These are phyloP conservation scores for Trematosphaeria pertusa DNA, from an alignment of 2,329 filamentous ascomycete genomes.

Conservation along the genomic window DNA sequence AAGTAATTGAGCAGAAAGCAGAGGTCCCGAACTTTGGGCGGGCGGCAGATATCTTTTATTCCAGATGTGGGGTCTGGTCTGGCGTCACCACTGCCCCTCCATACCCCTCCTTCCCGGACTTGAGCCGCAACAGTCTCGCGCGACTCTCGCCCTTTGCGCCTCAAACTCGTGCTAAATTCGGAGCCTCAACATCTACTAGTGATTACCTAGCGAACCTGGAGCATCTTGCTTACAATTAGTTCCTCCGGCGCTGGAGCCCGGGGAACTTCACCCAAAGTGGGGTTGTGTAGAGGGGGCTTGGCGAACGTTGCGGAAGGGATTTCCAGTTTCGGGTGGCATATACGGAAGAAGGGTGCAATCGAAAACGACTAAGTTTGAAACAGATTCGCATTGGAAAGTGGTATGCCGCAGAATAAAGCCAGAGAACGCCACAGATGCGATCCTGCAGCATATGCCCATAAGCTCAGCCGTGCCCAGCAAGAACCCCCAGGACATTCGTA, in stretches of 20 bases:
- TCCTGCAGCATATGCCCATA: not conserved
- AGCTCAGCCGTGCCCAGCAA: no score
- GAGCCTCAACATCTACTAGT: constrained; percentile 6
- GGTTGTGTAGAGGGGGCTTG: constrained; percentile 5
- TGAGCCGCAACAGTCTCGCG: constrained; percentile 22
- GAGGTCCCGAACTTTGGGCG: not conserved
- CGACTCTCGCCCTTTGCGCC: constrained; percentile 33
- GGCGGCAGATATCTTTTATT: constrained; percentile 29
- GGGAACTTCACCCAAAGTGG: constrained; percentile 12
- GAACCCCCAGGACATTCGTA: no score
- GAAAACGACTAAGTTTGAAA: no score
- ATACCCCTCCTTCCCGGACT: constrained; percentile 36
- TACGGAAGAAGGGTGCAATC: constrained; percentile 3
- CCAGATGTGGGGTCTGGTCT: constrained; percentile 26
- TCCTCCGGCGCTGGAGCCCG: not conserved
- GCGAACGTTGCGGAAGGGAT: constrained; percentile 14
- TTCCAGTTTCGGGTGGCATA: constrained; percentile 12
- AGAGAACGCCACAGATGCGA: not conserved
- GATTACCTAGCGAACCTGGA: not conserved
- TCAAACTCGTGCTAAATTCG: constrained; percentile 33
- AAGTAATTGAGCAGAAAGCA: constrained; percentile 16
- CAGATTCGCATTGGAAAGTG: no score
- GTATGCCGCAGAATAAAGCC: not conserved
- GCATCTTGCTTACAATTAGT: not conserved
- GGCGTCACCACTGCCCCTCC: constrained; percentile 32